Percentiles rank a stretch among this genome's conserved stretches.
These are phyloP conservation scores for Pelargonium fulgidum DNA, from an alignment of 441 rosid species.

Conservation along the genomic window DNA sequence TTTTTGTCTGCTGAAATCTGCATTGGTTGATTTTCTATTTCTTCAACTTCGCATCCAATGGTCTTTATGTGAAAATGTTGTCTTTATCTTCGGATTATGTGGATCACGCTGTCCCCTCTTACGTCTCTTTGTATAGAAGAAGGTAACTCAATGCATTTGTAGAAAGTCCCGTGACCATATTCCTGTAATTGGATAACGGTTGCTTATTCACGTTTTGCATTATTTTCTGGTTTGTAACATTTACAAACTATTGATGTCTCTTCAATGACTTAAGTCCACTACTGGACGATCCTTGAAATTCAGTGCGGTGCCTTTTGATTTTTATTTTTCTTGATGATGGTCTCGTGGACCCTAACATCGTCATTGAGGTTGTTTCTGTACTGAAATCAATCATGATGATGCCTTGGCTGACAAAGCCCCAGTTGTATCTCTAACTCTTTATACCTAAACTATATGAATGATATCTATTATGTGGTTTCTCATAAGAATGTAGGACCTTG, in stretches of 20 bases:
- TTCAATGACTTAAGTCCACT: too few relatives aligned
- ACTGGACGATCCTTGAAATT: background rate
- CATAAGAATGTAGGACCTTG: too few relatives aligned
- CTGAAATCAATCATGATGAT: background rate
- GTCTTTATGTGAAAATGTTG: background rate
- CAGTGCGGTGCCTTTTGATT: background rate
- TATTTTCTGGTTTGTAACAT: background rate
- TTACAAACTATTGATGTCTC: background rate
- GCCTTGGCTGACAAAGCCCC: background rate
- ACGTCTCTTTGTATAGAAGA: background rate
- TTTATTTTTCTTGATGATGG: background rate
- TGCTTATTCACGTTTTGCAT: too few relatives aligned
- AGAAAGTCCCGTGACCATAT: background rate
- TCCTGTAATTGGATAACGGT: background rate
- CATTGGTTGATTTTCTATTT: background rate
- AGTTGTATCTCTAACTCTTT: background rate
- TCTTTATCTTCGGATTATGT: background rate
- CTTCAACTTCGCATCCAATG: background rate
- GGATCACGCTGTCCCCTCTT: background rate
- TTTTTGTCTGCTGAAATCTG: background rate
- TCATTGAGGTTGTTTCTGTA: constrained; percentile 2
- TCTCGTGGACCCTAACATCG: background rate
- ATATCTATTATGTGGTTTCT: too few relatives aligned
- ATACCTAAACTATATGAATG: background rate
- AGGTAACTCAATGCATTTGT: background rate